Evolutionary conservation across 176 grass and related monocot genomes (phyloP).

Genomic region (bread wheat (Triticum aestivum)): DNA sequence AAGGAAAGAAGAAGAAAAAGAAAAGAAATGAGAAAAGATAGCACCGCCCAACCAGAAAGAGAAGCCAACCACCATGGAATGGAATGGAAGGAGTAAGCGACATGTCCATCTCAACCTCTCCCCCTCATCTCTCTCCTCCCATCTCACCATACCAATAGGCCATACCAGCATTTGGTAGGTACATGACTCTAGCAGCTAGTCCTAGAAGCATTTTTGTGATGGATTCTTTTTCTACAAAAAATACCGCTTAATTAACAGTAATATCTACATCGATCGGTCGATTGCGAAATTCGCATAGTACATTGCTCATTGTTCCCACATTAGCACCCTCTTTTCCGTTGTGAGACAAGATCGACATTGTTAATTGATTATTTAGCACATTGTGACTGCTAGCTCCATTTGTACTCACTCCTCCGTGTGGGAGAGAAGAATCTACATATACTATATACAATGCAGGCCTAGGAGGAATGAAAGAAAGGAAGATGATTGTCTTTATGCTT

Average conservation of each 20-base stretch:
- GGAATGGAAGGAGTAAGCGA: slow-evolving; percentile 29
- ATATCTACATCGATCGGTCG: not conserved
- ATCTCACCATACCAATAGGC: slow-evolving; percentile 5
- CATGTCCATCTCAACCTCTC: slow-evolving; percentile 25
- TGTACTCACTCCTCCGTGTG: not conserved
- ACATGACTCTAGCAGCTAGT: slow-evolving; percentile 24
- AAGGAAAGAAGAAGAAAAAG: not conserved
- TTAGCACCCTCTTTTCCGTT: not conserved
- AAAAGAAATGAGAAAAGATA: not conserved
- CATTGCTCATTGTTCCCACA: not conserved
- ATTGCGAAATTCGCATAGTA: not conserved
- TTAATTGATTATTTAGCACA: not conserved
- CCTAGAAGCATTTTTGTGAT: not conserved
- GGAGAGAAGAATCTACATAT: slow-evolving; percentile 1
- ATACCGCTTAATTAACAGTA: not conserved
- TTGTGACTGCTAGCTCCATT: slow-evolving; percentile 2
- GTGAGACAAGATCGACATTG: not conserved
- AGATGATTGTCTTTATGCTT: slow-evolving; percentile 43
- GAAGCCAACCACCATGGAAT: slow-evolving; percentile 35
- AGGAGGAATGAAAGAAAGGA: slow-evolving; percentile 22
- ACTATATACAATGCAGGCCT: not conserved
- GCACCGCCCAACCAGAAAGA: slow-evolving; percentile 27
- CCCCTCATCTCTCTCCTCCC: not conserved
- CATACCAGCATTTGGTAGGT: slow-evolving; percentile 14
- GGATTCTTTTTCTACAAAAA: not conserved